These are phyloP conservation scores for Cutaneotrichosporon sp. DNA, from an alignment of 1,284 basidiomycete genomes.

Conservation along the genomic window DNA sequence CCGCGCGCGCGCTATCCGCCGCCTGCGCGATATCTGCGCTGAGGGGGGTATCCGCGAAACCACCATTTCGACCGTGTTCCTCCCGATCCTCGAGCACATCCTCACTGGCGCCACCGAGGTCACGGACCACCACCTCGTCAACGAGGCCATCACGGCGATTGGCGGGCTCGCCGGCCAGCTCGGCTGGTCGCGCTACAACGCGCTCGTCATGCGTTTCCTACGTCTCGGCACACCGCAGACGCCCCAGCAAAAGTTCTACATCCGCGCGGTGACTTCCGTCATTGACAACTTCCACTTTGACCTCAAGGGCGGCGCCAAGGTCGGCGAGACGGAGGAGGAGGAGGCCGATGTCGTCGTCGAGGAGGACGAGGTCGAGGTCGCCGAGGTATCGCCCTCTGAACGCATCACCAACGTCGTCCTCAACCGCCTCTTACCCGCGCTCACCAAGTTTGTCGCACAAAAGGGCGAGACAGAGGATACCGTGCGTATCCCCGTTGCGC, in stretches of 20 bases:
- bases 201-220: constrained; percentile 75
- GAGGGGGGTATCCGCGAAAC: constrained; percentile 64
- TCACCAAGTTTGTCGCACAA: constrained; percentile 72
- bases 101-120: constrained; percentile 61
- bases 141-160: constrained; percentile 76
- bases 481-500: constrained; percentile 77
- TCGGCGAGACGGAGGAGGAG: constrained; percentile 38
- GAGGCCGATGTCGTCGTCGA: constrained; percentile 25
- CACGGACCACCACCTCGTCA: constrained; percentile 83
- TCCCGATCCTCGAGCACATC: constrained; percentile 82
- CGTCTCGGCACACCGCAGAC: constrained; percentile 66
- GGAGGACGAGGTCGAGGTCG: constrained; percentile 27
- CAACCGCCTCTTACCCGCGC: constrained; percentile 64
- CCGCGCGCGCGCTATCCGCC: constrained; percentile 76
- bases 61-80: constrained; percentile 74
- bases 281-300: constrained; percentile 91
- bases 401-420: constrained; percentile 73
- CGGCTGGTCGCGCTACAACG: constrained; percentile 80
- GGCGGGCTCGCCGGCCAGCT: constrained; percentile 69
- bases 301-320: constrained; percentile 53
- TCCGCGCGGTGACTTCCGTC: constrained; percentile 79
- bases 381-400: constrained; percentile 11
- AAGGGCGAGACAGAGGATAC: constrained; percentile 71
- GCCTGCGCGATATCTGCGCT: constrained; percentile 76
- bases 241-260: constrained; percentile 71